Conservation (phyloP, 2,329 filamentous ascomycete species). For the Ophiostoma pallidulum region DNA sequence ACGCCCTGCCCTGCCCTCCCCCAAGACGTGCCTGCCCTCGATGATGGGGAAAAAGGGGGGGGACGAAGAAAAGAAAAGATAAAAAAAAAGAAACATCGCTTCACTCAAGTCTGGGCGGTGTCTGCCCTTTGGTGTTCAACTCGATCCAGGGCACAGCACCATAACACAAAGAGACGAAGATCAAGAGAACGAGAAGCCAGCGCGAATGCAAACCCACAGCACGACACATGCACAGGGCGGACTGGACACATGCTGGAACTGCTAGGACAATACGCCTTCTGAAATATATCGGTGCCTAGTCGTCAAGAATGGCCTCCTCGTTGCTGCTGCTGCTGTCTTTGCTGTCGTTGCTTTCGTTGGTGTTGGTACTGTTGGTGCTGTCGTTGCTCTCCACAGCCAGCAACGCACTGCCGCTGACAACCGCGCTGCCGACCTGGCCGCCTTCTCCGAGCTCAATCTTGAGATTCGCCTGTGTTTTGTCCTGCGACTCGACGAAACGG, state of each 20-base stretch:
- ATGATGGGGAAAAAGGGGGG: no score
- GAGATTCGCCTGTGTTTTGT: slow-evolving; percentile 48
- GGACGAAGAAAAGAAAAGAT: background rate
- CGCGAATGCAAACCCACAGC: no score
- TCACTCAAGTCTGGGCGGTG: no score
- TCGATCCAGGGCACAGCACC: no score
- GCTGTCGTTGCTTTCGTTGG: slow-evolving; percentile 5
- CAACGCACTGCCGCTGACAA: background rate
- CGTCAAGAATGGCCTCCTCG: slow-evolving; percentile 6
- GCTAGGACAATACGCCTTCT: no score
- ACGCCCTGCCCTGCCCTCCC: no score
- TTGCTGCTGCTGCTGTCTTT: slow-evolving; percentile 6
- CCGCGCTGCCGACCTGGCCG: background rate
- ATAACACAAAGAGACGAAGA: no score
- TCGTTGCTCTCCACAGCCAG: background rate
- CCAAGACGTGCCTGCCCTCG: no score
- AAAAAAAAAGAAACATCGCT: background rate
- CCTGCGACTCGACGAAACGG: slow-evolving; percentile 51
- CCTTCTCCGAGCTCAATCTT: slow-evolving; percentile 17
- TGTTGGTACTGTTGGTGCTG: slow-evolving; percentile 1
- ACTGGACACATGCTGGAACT: no score
- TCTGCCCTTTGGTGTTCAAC: no score
- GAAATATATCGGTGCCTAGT: background rate
- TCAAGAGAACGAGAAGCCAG: no score
- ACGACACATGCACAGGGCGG: no score